Conservation (phyloP, 192 early-diverging fungal species). For the Coemansia sp. region DNA sequence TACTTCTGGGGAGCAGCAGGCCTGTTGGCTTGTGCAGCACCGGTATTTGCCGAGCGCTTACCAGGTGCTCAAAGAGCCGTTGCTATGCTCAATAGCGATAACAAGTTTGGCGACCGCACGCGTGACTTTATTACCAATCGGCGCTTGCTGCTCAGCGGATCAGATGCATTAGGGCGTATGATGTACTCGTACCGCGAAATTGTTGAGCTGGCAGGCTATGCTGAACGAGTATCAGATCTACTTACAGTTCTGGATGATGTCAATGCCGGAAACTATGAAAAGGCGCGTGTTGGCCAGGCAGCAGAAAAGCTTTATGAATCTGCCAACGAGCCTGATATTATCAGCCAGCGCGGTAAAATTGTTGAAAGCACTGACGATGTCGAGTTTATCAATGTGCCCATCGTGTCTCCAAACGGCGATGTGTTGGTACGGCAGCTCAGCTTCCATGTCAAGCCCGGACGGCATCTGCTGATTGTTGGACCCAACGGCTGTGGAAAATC, state of each 20-base stretch:
- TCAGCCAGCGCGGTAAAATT: slow-evolving; percentile 65
- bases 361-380: slow-evolving; percentile 71
- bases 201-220: slow-evolving; percentile 92
- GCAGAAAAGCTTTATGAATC: slow-evolving; percentile 13
- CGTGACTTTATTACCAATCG: slow-evolving; percentile 75
- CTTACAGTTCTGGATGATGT: slow-evolving; percentile 87
- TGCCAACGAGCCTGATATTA: slow-evolving; percentile 28
- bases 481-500: slow-evolving; percentile 95
- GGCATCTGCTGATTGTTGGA: slow-evolving; percentile 88
- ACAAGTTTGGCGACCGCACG: slow-evolving; percentile 39
- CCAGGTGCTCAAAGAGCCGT: slow-evolving; percentile 21
- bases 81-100: slow-evolving; percentile 1
- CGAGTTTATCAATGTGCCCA: slow-evolving; percentile 86
- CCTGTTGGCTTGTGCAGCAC: slow-evolving; percentile 78
- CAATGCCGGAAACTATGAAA: slow-evolving; percentile 72
- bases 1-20: slow-evolving; percentile 97
- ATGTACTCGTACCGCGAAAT: slow-evolving; percentile 96
- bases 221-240: slow-evolving; percentile 82
- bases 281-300: slow-evolving; percentile 55
- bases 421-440: slow-evolving; percentile 79
- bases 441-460: slow-evolving; percentile 88
- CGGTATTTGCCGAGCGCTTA: slow-evolving; percentile 70
- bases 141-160: slow-evolving; percentile 68
- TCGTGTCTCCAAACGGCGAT: slow-evolving; percentile 94
- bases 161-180: slow-evolving; percentile 78